Conservation (phyloP, 1,139 yeast genomes). For the Hyphopichia wangnamkhiaoensis region DNA sequence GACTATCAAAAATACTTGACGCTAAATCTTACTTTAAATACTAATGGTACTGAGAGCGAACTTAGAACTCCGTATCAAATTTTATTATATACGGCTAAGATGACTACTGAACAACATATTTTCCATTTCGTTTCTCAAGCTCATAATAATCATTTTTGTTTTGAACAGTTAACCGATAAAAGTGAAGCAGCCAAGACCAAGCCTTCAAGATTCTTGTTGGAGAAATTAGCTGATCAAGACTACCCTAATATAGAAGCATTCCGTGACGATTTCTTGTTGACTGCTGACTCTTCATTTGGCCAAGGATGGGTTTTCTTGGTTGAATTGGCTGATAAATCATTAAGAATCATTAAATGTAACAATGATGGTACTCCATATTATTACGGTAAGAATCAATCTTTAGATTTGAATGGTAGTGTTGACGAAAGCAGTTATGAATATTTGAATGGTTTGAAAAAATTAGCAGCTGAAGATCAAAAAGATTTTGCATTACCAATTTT, state of each 20-base stretch:
- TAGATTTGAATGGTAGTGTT: conserved; percentile 76
- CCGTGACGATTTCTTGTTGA: conserved; percentile 51
- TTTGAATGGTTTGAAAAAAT: conserved; percentile 47
- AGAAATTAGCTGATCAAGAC: conserved; percentile 41
- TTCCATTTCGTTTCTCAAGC: conserved; percentile 91
- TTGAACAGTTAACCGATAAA: conserved; percentile 59
- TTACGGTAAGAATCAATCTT: conserved; percentile 69
- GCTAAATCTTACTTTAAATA: conserved; percentile 67
- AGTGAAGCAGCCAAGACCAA: conserved; percentile 33
- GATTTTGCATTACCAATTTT: conserved; percentile 80
- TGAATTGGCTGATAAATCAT: conserved; percentile 67
- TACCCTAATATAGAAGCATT: conserved; percentile 50
- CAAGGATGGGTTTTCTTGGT: conserved; percentile 91
- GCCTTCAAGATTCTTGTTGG: conserved; percentile 52
- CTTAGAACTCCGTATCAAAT: conserved; percentile 77
- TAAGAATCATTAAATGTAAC: conserved; percentile 65
- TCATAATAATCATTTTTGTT: conserved; percentile 88
- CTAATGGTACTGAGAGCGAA: conserved; percentile 81
- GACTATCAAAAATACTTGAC: conserved; percentile 75
- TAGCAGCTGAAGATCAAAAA: conserved; percentile 45
- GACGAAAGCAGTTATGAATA: conserved; percentile 52
- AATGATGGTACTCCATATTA: conserved; percentile 92
- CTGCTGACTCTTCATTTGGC: conserved; percentile 58
- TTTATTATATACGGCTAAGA: conserved; percentile 69
- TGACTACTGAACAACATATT: conserved; percentile 65